A percentile compares a stretch with the other conserved stretches of the same genome.
These are phyloP conservation scores for Pythium pyrilobum DNA, from an alignment of 352 stramenopile genomes.

Conservation along the genomic window DNA sequence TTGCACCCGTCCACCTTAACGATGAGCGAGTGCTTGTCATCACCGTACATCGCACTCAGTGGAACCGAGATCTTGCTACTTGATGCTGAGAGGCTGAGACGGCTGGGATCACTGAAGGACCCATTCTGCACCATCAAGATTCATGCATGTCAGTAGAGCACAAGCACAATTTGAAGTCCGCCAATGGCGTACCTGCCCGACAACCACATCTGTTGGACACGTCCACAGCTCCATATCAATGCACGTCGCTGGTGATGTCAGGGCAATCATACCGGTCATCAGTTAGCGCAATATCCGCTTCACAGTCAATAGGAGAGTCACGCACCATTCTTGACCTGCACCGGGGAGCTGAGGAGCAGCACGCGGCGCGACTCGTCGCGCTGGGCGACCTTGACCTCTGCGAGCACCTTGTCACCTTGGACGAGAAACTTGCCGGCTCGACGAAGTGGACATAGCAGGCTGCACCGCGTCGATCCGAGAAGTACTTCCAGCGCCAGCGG, in stretches of 20 bases:
- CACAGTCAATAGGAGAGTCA: not conserved
- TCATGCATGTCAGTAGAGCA: not conserved
- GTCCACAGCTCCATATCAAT: slow-evolving; percentile 85
- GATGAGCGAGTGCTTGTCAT: slow-evolving; percentile 74
- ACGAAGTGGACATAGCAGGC: slow-evolving; percentile 75
- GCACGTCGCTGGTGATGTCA: slow-evolving; percentile 43
- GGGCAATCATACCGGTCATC: too few species aligned
- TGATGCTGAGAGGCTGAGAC: slow-evolving; percentile 45
- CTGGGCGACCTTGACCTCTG: slow-evolving; percentile 86
- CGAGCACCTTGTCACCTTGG: slow-evolving; percentile 77
- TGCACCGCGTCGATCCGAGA: slow-evolving; percentile 62
- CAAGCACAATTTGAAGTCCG: too few species aligned
- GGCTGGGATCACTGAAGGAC: slow-evolving; percentile 28
- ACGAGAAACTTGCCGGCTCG: slow-evolving; percentile 86
- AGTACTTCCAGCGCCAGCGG: slow-evolving; percentile 82
- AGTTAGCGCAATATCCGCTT: too few species aligned
- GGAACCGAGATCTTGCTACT: slow-evolving; percentile 83
- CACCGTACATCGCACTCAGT: slow-evolving; percentile 72
- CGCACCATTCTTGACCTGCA: slow-evolving; percentile 85
- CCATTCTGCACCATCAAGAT: slow-evolving; percentile 23
- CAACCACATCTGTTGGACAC: slow-evolving; percentile 37
- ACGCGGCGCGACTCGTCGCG: slow-evolving; percentile 81
- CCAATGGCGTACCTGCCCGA: slow-evolving; percentile 42
- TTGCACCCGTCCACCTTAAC: slow-evolving; percentile 85
- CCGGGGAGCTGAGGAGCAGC: slow-evolving; percentile 77